Percentiles rank a stretch among this genome's conserved stretches.
Evolutionary conservation across 768 basidiomycete genomes (phyloP).

Genomic region (Trametes meyenii): DNA sequence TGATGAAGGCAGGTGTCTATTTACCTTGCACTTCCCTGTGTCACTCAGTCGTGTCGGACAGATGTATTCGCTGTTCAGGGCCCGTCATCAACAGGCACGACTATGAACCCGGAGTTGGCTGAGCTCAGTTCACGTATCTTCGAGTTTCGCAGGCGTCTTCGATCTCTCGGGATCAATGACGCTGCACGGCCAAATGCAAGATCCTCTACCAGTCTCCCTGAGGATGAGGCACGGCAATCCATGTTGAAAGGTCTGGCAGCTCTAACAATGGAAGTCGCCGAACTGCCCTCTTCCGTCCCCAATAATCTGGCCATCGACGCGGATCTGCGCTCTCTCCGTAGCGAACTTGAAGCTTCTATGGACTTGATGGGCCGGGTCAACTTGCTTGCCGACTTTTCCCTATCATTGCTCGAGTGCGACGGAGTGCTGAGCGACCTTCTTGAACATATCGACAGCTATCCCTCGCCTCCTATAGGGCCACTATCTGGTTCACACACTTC

Average conservation of each 20-base stretch:
- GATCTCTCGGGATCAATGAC: conserved; percentile 61
- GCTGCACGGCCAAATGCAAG: conserved; percentile 45
- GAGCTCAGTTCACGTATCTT: conserved; percentile 55
- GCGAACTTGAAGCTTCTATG: conserved; percentile 57
- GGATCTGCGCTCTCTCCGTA: conserved; percentile 64
- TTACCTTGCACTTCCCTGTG: neutral
- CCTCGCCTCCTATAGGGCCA: conserved; percentile 54
- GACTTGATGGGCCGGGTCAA: conserved; percentile 54
- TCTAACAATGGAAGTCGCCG: conserved; percentile 48
- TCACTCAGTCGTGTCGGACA: conserved; percentile 27
- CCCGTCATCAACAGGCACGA: conserved; percentile 34
- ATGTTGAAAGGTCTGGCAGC: conserved; percentile 50
- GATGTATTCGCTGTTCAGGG: conserved; percentile 60
- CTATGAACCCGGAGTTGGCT: conserved; percentile 42
- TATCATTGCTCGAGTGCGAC: conserved; percentile 61
- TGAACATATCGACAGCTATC: conserved; percentile 86
- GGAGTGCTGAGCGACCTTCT: conserved; percentile 80
- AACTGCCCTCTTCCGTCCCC: conserved; percentile 46
- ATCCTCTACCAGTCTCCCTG: conserved; percentile 51
- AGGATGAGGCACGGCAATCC: conserved; percentile 46
- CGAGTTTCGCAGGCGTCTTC: conserved; percentile 59
- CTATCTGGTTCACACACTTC: conserved; percentile 54
- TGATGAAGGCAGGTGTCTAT: conserved; percentile 18
- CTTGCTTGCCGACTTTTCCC: conserved; percentile 56
- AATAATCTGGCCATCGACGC: conserved; percentile 47